Evolutionary conservation across 768 basidiomycete genomes (phyloP).

Genomic region (Kwoniella pini): DNA sequence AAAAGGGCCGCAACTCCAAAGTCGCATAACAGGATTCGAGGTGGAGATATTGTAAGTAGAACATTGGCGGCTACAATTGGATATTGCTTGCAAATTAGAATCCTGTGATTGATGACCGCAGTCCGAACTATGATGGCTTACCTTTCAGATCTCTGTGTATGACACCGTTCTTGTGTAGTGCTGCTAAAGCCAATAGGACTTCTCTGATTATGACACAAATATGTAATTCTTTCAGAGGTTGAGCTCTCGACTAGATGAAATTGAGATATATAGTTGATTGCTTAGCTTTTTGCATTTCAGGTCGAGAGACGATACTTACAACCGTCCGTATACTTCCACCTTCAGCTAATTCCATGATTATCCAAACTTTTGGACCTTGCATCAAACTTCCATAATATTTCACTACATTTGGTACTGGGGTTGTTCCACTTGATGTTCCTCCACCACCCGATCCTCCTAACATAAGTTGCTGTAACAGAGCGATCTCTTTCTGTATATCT

Average conservation of each 20-base stretch:
- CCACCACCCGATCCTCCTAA: slow-evolving; percentile 7
- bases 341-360: slow-evolving; percentile 96
- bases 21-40: slow-evolving; percentile 94
- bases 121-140: slow-evolving; percentile 29
- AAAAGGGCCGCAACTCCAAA: slow-evolving; percentile 97
- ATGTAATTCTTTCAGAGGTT: slow-evolving; percentile 83
- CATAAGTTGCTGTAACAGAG: slow-evolving; percentile 78
- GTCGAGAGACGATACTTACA: slow-evolving; percentile 44
- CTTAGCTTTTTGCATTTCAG: neutral
- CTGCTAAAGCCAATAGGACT: slow-evolving; percentile 78
- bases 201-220: slow-evolving; percentile 85
- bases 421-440: slow-evolving; percentile 35
- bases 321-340: slow-evolving; percentile 91
- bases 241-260: slow-evolving; percentile 75
- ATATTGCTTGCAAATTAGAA: no score
- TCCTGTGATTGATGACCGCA: no score
- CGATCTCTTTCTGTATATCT: slow-evolving; percentile 95
- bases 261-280: neutral
- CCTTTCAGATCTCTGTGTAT: slow-evolving; percentile 96
- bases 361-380: slow-evolving; percentile 96
- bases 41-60: slow-evolving; percentile 74
- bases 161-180: slow-evolving; percentile 88
- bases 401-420: slow-evolving; percentile 78
- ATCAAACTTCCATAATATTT: slow-evolving; percentile 97
- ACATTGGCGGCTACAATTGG: slow-evolving; percentile 74